Conservation (phyloP, 2,329 filamentous ascomycete genomes). For the Diaporthe ilicicola region DNA sequence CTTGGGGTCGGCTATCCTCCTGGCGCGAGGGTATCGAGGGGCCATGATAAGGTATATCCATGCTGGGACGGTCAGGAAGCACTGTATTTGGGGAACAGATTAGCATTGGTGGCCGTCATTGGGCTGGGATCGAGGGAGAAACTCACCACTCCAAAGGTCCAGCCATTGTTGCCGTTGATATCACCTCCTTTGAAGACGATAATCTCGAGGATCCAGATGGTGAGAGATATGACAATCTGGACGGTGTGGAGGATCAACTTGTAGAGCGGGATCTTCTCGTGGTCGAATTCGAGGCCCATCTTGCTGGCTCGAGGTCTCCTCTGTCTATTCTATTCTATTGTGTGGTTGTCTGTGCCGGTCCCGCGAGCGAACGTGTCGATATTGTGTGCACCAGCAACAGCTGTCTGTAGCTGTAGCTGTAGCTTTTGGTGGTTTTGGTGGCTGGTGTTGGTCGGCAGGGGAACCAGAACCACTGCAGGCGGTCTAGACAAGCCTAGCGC, state of each 20-base stretch:
- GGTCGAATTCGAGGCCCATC: constrained; percentile 60
- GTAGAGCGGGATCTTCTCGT: constrained; percentile 61
- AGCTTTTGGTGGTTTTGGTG: background rate
- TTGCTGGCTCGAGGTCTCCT: background rate
- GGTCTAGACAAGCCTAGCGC: constrained; percentile 27
- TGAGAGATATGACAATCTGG: constrained; percentile 63
- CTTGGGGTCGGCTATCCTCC: constrained; percentile 68
- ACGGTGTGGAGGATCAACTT: constrained; percentile 66
- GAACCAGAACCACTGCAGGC: constrained; percentile 23
- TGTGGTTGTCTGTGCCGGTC: background rate
- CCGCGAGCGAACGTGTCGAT: background rate
- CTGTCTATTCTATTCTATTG: background rate
- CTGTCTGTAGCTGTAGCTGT: background rate
- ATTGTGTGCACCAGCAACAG: background rate
- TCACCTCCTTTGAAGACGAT: constrained; percentile 61
- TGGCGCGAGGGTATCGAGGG: constrained; percentile 69
- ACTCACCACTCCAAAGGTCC: constrained; percentile 71
- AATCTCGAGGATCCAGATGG: constrained; percentile 68
- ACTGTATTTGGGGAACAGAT: constrained; percentile 51
- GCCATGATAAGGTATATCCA: constrained; percentile 73
- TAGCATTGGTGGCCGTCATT: background rate
- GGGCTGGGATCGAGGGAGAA: background rate
- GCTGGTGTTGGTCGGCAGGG: constrained; percentile 22
- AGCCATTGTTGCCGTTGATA: constrained; percentile 67
- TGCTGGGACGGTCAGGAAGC: constrained; percentile 70